Base-by-base conservation (phyloP, 2,329 filamentous ascomycete genomes). In the Dactylellina haptotyla region DNA sequence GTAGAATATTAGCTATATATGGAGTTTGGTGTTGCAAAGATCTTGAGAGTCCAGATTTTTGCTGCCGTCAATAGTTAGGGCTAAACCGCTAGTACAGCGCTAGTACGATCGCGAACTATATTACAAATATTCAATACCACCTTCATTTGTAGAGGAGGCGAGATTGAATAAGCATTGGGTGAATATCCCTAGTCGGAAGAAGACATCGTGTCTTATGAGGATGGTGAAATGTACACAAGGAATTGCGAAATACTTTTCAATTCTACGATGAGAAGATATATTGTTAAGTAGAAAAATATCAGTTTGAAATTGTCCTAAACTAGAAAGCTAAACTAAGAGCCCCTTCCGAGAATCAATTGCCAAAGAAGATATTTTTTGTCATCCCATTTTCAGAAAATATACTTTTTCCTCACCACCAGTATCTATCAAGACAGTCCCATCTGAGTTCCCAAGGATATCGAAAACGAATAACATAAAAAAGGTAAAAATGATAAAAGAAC, bases 401-500 rank as follows among this genome's bases (percentile, higher is more conserved):
- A 28, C 26, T 58, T 71, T 71, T 71, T 48, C 56, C 46, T 32
- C 54, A 16, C 25, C 37, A 23, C n/a, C 53, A 5, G 28, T 61
- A 56, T 63, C 46, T 72, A 72, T 72, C 67, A 72, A 72, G 48
- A 72, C 59, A 65, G 51, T 32, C 14, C 56, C 39, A 59, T 43
- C 48, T 48, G 37, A 62, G 56, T 56, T 54, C 67, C 59, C 59
- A 58, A 56, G 25, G 30, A 64, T 54, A 72, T 54, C 25, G 39
- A 46, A 58, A 34, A 23, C 56, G 18, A 54, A 39, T 34, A 41
- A 32, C 20, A 25, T 32, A 46, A 39, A 45, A 51, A 3, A 34
- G 14, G 30, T 10, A 50, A 30, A 34, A 20, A 39, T 25, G n/a
- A 54, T 30, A 41, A 50, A 39, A 14, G 43, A 53, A 65, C 61